phyloP scores from a whole-genome alignment of 371 early-diverging fungal species.

The Furculomyces boomerangus region DNA sequence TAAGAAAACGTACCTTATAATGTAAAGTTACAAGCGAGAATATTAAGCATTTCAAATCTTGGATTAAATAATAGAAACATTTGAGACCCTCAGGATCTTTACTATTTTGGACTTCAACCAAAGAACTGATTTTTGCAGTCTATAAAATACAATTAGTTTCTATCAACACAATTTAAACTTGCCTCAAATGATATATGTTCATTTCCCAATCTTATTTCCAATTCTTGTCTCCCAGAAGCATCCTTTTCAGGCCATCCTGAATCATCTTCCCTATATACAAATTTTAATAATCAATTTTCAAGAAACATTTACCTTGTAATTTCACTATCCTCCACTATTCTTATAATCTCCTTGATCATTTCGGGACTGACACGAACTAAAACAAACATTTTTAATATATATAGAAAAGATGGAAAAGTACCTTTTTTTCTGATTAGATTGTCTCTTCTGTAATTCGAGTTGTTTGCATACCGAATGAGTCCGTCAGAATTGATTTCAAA shows the following conservation, averaged over 20 bases:
- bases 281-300: neutral
- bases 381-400: neutral
- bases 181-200: conserved; percentile 89
- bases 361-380: conserved; percentile 59
- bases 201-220: conserved; percentile 78
- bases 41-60: conserved; percentile 89
- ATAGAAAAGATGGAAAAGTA: conserved; percentile 11
- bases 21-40: conserved; percentile 86
- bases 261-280: conserved; percentile 61
- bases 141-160: conserved; percentile 11
- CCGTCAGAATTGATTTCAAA: conserved; percentile 88
- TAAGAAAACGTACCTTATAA: conserved; percentile 47
- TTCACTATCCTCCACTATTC: conserved; percentile 76
- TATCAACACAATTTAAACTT: conserved; percentile 5
- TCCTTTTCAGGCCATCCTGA: conserved; percentile 81
- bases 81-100: conserved; percentile 90
- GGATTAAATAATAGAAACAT: conserved; percentile 89
- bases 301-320: conserved; percentile 50
- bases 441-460: conserved; percentile 95
- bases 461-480: conserved; percentile 86
- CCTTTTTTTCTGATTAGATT: conserved; percentile 86
- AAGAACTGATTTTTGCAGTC: conserved; percentile 82
- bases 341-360: conserved; percentile 67
- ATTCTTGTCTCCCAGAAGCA: conserved; percentile 79
- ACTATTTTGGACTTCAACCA: conserved; percentile 74